Percentiles rank a stretch among this genome's conserved stretches.
These are phyloP conservation scores for Pythium periplocum DNA, from an alignment of 352 stramenopile genomes.

Conservation along the genomic window DNA sequence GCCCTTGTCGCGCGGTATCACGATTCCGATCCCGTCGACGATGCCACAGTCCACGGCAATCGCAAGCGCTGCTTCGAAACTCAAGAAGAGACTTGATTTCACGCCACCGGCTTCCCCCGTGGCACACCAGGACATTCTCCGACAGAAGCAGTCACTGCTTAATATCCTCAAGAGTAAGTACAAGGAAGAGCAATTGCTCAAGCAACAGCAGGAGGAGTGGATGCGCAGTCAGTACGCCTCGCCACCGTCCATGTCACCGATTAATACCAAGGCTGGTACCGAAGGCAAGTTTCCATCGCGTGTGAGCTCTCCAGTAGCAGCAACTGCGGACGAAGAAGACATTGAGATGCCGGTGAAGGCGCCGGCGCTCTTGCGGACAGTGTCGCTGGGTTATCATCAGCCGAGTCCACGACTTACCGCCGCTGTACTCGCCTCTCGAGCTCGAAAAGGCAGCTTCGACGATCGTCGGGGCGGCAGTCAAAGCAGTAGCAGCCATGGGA, in stretches of 20 bases:
- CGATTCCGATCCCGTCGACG: constrained; percentile 3
- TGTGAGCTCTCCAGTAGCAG: not conserved
- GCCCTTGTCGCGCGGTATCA: constrained; percentile 8
- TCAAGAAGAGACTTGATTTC: constrained; percentile 17
- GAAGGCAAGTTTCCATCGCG: constrained; percentile 9
- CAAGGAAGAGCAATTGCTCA: constrained; percentile 60
- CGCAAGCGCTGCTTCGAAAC: too few relatives aligned
- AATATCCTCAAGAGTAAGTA: constrained; percentile 57
- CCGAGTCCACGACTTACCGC: constrained; percentile 43
- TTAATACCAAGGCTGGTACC: constrained; percentile 7
- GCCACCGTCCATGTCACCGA: constrained; percentile 24
- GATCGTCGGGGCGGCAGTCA: not conserved
- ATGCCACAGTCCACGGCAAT: not conserved
- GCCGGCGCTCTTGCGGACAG: constrained; percentile 35
- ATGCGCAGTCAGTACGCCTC: constrained; percentile 34
- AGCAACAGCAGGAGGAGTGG: constrained; percentile 73
- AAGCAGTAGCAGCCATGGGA: too few relatives aligned
- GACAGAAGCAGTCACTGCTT: constrained; percentile 53
- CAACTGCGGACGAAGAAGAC: constrained; percentile 9
- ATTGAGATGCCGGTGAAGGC: constrained; percentile 22
- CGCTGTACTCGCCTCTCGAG: constrained; percentile 38
- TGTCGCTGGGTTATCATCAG: constrained; percentile 31
- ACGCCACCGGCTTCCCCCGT: constrained; percentile 55
- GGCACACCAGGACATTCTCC: constrained; percentile 50
- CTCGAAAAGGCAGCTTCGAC: constrained; percentile 29